phyloP scores from a whole-genome alignment of 192 early-diverging fungal species.

The Geranomyces variabilis region DNA sequence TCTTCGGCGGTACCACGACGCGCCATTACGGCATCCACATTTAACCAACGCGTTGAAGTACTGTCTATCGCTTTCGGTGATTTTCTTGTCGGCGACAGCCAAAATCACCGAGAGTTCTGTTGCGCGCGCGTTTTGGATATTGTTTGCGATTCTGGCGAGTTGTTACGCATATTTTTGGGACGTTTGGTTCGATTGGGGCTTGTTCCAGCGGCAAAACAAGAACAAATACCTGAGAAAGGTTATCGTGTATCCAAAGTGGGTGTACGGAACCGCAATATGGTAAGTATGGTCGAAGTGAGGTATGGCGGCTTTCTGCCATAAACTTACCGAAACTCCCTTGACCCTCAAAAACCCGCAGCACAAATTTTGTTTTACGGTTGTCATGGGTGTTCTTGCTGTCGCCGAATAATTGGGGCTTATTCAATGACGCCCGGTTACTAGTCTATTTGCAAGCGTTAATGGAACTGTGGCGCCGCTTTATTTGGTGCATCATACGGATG shows the following conservation, averaged over 20 bases:
- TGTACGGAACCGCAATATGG: constrained; percentile 37
- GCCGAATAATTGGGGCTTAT: constrained; percentile 49
- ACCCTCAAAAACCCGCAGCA: too few relatives aligned
- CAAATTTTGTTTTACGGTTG: constrained; percentile 41
- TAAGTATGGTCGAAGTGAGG: too few relatives aligned
- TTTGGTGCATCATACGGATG: constrained; percentile 51
- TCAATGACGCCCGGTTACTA: constrained; percentile 37
- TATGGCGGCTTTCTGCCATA: too few relatives aligned
- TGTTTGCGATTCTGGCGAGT: constrained; percentile 33
- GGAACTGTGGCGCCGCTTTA: constrained; percentile 46
- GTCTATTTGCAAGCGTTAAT: constrained; percentile 46
- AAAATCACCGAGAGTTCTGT: constrained; percentile 10
- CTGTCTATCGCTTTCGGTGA: constrained; percentile 40
- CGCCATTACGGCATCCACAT: constrained; percentile 39
- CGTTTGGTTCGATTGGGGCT: constrained; percentile 47
- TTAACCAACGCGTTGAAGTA: constrained; percentile 49
- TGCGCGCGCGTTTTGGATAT: constrained; percentile 41
- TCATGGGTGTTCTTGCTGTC: constrained; percentile 49
- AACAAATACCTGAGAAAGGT: constrained; percentile 47
- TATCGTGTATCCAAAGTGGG: constrained; percentile 44
- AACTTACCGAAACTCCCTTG: too few relatives aligned
- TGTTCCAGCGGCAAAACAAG: constrained; percentile 32
- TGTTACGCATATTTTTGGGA: constrained; percentile 50
- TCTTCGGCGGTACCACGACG: constrained; percentile 40
- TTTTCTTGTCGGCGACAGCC: constrained; percentile 37